Conservation (phyloP, 1,284 basidiomycete species). For the Bothia castanella region DNA sequence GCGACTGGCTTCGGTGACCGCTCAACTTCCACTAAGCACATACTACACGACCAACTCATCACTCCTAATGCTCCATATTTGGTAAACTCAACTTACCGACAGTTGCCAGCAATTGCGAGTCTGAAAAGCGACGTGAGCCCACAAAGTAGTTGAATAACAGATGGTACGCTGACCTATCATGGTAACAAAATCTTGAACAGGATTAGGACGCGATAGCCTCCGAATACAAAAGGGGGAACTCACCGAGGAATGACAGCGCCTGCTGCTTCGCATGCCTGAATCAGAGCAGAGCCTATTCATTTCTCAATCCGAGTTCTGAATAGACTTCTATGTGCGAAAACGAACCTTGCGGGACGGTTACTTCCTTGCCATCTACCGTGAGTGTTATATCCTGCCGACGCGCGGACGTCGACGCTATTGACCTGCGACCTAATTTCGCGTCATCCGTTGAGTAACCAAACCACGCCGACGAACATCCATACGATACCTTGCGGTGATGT, state of each 20-base stretch:
- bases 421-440: slow-evolving; percentile 45
- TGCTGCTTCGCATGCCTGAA: slow-evolving; percentile 93
- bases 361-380: slow-evolving; percentile 90
- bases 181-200: slow-evolving; percentile 79
- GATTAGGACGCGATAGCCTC: slow-evolving; percentile 1
- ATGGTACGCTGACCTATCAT: slow-evolving; percentile 62
- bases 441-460: slow-evolving; percentile 2
- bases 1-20: slow-evolving; percentile 92
- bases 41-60: slow-evolving; percentile 42
- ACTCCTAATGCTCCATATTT: slow-evolving; percentile 1
- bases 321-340: slow-evolving; percentile 5
- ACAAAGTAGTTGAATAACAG: slow-evolving; percentile 17
- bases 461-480: slow-evolving; percentile 1
- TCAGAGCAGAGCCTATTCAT: slow-evolving; percentile 78
- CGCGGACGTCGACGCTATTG: slow-evolving; percentile 61
- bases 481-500: slow-evolving; percentile 39
- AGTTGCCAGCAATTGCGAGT: slow-evolving; percentile 92
- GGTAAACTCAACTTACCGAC: slow-evolving; percentile 58
- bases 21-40: slow-evolving; percentile 98
- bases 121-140: slow-evolving; percentile 34
- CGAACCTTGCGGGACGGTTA: slow-evolving; percentile 87
- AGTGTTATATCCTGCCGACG: slow-evolving; percentile 80
- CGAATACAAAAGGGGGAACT: slow-evolving; percentile 19
- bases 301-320: slow-evolving; percentile 12
- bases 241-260: slow-evolving; percentile 75